These are phyloP conservation scores for Penicillium sclerotiorum DNA, from an alignment of 2,329 filamentous ascomycete species.

Conservation along the genomic window DNA sequence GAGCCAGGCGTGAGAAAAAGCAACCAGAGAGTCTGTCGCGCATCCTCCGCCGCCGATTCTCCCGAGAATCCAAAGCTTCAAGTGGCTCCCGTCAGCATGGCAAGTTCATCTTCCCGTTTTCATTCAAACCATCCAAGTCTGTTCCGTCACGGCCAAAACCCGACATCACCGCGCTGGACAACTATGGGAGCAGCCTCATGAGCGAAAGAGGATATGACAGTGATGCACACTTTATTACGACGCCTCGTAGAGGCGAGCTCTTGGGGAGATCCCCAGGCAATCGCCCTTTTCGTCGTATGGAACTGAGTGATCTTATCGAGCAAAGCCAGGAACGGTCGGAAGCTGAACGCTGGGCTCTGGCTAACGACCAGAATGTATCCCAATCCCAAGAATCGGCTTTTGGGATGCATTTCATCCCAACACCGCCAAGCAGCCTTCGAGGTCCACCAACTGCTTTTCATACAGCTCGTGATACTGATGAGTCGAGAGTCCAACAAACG, in stretches of 20 bases:
- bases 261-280: constrained; percentile 9
- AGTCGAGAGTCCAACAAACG: background rate
- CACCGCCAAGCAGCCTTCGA: constrained; percentile 15
- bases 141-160: background rate
- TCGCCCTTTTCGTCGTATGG: constrained; percentile 11
- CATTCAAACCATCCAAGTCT: constrained; percentile 19
- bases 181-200: constrained; percentile 38
- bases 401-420: constrained; percentile 21
- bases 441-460: background rate
- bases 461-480: background rate
- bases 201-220: constrained; percentile 47
- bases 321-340: constrained; percentile 20
- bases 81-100: constrained; percentile 18
- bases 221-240: constrained; percentile 43
- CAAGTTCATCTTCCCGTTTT: constrained; percentile 22
- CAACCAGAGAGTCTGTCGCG: constrained; percentile 29
- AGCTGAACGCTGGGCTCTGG: constrained; percentile 13
- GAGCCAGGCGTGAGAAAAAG: constrained; percentile 6
- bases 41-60: constrained; percentile 37
- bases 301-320: constrained; percentile 24
- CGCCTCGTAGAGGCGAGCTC: constrained; percentile 29
- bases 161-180: constrained; percentile 15
- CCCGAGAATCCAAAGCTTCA: constrained; percentile 31
- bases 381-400: constrained; percentile 11
- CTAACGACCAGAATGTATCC: background rate